Evolutionary conservation across 1,284 basidiomycete species (phyloP), one percentile per base, ranked within the genome.

Genomic region (Puccinia coronata): DNA sequence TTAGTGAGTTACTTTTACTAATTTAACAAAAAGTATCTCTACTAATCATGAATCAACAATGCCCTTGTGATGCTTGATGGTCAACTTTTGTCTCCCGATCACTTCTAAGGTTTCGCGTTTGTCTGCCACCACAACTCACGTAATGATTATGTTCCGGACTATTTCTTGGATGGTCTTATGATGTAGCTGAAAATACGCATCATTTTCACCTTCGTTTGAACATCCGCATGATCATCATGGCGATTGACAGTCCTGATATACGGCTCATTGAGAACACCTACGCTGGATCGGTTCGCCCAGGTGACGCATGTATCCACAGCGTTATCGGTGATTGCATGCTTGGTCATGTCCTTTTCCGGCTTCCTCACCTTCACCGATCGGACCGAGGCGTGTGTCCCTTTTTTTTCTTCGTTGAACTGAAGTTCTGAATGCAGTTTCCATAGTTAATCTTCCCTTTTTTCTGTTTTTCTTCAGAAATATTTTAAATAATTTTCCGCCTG

Each of bases 331-430:
- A 87, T 95, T 41, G 90, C 92, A 39, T 97, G 94, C 85, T 88
- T 90, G 82, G 90, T 92, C 67, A 91, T 99, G 84, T 93, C 93
- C 16, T 89, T 97, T n/a, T 92, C 94, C 3, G 96, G 92, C 9
- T 99, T 93, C 86, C 87, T 95, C 78, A 92, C 95, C 31, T 99
- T 99, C 86, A 98, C 96, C 20, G 90, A 98, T 86, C 94, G 92
- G 87, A 98, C 96, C 0, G 91, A 92, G 83, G 87, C 87, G 81
- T 86, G n/a, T 18, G 77, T 71, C 47, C 25, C 11, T 18, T 55
- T 39, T 31, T 25, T 57, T 34, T 53, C 71, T 14, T 20, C 11
- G 9, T 20, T 39, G 23, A 18, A n/a, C n/a, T n/a, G n/a, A n/a
- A n/a, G n/a, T n/a, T n/a, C n/a, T n/a, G n/a, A n/a, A n/a, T n/a